phyloP scores from a whole-genome alignment of 164 flowering plant species.

The Pachysandra terminalis region DNA sequence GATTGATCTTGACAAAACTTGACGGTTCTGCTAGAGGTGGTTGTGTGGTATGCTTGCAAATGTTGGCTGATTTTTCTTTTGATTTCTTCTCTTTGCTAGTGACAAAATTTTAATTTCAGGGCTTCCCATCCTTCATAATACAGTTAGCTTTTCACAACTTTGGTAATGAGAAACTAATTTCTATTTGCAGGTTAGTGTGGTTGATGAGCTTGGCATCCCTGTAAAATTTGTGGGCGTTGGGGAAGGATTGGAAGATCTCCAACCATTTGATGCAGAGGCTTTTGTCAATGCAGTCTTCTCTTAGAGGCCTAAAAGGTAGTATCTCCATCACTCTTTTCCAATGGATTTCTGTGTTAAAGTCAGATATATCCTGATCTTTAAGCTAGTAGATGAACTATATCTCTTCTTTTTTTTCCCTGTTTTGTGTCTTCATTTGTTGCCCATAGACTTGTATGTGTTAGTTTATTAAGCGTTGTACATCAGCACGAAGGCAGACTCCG shows the following conservation, averaged over 20 bases:
- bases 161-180: background rate
- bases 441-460: no score
- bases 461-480: no score
- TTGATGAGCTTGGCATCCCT: conserved; percentile 96
- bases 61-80: background rate
- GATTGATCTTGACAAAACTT: conserved; percentile 87
- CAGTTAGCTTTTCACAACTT: background rate
- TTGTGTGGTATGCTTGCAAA: conserved; percentile 70
- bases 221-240: conserved; percentile 98
- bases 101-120: background rate
- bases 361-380: no score
- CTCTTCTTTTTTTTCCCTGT: no score
- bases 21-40: conserved; percentile 99
- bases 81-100: background rate
- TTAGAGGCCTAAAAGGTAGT: conserved; percentile 26
- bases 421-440: no score
- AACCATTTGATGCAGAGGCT: conserved; percentile 89
- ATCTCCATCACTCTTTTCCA: background rate
- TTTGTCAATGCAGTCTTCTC: conserved; percentile 88
- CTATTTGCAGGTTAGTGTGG: conserved; percentile 82
- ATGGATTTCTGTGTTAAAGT: background rate
- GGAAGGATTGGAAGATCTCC: conserved; percentile 91
- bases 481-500: no score
- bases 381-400: no score
- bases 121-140: background rate